Evolutionary conservation across 2,329 filamentous ascomycete species (phyloP).

Genomic region (Karstenula rhodostoma): DNA sequence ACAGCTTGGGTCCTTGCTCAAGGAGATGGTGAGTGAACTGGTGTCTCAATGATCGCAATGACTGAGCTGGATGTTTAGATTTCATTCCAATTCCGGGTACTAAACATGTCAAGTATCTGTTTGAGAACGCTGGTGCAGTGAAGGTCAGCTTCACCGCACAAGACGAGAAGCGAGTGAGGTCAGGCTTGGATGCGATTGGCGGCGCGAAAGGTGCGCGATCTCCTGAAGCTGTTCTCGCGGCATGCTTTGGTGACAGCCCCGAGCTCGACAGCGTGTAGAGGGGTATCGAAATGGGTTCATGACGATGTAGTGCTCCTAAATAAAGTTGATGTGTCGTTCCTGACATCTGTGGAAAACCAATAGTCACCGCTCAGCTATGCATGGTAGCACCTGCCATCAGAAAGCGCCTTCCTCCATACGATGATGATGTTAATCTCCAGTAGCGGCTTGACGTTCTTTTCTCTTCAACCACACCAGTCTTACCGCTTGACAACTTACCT

Average conservation of each 20-base stretch:
- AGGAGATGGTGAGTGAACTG: conserved; percentile 26
- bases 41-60: neutral
- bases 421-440: neutral
- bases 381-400: neutral
- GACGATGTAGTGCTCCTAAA: neutral
- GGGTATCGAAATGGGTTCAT: neutral
- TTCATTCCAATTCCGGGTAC: conserved; percentile 64
- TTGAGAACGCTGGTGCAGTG: conserved; percentile 22
- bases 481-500: neutral
- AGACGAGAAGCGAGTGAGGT: conserved; percentile 23
- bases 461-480: neutral
- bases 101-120: conserved; percentile 21
- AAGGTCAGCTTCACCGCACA: conserved; percentile 18
- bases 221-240: conserved; percentile 6
- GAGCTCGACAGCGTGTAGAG: conserved; percentile 6
- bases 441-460: neutral
- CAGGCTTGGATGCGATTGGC: conserved; percentile 49
- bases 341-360: too few species aligned
- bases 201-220: conserved; percentile 16
- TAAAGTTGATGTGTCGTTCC: neutral
- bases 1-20: conserved; percentile 53
- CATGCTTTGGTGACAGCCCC: conserved; percentile 8
- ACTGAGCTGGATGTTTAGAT: conserved; percentile 13
- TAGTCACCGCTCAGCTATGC: too few species aligned
- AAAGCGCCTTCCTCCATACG: neutral